A percentile compares a stretch with the other conserved stretches of the same genome.
phyloP scores from a whole-genome alignment of 805 yeast species.

The Blastobotrys peoriensis region DNA sequence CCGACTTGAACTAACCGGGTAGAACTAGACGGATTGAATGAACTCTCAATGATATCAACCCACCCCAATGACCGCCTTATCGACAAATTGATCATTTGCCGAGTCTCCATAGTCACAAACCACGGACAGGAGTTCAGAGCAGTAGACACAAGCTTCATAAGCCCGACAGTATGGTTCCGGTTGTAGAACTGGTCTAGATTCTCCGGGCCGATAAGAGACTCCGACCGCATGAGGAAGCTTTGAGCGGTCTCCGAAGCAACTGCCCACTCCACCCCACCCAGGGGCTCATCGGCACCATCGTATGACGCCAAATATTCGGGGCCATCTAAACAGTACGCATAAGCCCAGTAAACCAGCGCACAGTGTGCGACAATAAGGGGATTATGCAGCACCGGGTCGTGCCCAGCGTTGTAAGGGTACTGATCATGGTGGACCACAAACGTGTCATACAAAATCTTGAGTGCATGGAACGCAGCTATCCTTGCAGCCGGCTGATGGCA shows the following conservation, averaged over 20 bases:
- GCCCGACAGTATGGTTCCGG: slow-evolving; percentile 48
- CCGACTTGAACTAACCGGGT: no score
- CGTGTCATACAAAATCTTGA: slow-evolving; percentile 41
- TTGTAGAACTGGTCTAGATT: slow-evolving; percentile 29
- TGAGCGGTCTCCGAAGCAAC: slow-evolving; percentile 41
- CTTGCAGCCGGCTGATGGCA: slow-evolving; percentile 41
- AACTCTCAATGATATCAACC: slow-evolving; percentile 7
- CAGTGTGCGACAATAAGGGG: slow-evolving; percentile 21
- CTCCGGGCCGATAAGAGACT: slow-evolving; percentile 4
- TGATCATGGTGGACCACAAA: not conserved
- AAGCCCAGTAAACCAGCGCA: slow-evolving; percentile 27
- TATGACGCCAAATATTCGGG: slow-evolving; percentile 23
- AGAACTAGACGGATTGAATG: not conserved
- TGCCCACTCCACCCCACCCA: slow-evolving; percentile 27
- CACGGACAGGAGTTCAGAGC: slow-evolving; percentile 31
- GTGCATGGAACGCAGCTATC: slow-evolving; percentile 50
- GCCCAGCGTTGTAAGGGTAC: slow-evolving; percentile 8
- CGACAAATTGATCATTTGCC: slow-evolving; percentile 48
- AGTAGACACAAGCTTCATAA: slow-evolving; percentile 28
- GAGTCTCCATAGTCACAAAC: slow-evolving; percentile 53
- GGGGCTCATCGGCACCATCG: slow-evolving; percentile 10
- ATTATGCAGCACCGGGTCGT: slow-evolving; percentile 23
- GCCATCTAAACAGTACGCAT: slow-evolving; percentile 26
- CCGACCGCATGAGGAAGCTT: slow-evolving; percentile 40
- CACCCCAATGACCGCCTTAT: slow-evolving; percentile 49